Evolutionary conservation across 2,329 filamentous ascomycete genomes (phyloP).

Genomic region (Boeremia exigua): DNA sequence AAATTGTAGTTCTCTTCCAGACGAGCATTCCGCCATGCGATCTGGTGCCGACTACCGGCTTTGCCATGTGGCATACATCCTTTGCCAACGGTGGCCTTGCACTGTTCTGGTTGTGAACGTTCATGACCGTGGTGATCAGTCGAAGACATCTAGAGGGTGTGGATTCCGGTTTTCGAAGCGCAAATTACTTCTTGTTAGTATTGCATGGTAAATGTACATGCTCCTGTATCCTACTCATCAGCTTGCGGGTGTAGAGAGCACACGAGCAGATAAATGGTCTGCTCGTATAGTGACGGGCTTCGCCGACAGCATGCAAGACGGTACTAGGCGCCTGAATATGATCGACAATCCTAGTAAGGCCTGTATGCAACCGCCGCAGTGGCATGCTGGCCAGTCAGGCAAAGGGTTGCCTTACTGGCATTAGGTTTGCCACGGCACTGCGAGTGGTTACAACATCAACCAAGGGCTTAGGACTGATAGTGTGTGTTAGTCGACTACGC

Average conservation of each 20-base stretch:
- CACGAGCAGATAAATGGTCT: neutral
- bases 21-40: conserved; percentile 8
- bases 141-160: neutral
- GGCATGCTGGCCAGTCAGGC: neutral
- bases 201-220: neutral
- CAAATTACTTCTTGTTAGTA: neutral
- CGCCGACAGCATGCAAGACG: neutral
- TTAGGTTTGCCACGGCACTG: neutral
- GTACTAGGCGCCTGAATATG: neutral
- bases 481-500: neutral
- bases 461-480: neutral
- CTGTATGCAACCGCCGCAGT: neutral
- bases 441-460: no score
- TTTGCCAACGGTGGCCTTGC: neutral
- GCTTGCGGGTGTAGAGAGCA: neutral
- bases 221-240: no score
- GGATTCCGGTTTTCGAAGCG: neutral
- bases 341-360: neutral
- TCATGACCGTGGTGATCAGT: neutral
- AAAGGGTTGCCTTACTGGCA: neutral
- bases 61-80: conserved; percentile 8
- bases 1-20: conserved; percentile 10
- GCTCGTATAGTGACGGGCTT: neutral
- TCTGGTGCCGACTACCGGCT: conserved; percentile 25
- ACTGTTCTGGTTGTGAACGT: neutral